Base-by-base conservation (phyloP, 1,139 yeast species). In the Geotrichum candidum region DNA sequence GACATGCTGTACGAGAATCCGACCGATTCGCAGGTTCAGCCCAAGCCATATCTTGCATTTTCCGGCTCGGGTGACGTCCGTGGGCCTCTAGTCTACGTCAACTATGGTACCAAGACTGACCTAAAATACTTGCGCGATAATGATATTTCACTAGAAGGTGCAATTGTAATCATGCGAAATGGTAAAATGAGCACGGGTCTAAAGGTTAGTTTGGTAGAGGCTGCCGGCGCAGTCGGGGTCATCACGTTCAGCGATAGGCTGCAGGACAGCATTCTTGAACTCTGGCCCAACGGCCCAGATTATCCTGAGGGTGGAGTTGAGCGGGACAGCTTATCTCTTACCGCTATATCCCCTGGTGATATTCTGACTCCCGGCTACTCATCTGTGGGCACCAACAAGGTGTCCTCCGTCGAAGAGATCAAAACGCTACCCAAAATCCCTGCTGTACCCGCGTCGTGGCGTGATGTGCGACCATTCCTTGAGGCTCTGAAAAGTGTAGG, bases 361-460 rank as follows among this genome's bases (percentile, higher is more conserved):
- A 82, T 90, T 2, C 73, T 89, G 35, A 82, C 88, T 1, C 96
- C 96, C 0, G 96, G 95, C 0, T 86, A 89, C 87, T 78, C 87
- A 0, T 77, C 86, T 1, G 75, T 77, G 13, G 65, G 70, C 27
- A 65, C 69, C 13, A 65, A 73, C 27, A 71, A 68, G 45, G 67
- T 71, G 23, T 63, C 73, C 2, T 78, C 76, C 22, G 78, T 84
- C 76, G 75, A 78, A 13, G 77, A 82, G 41, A 83, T 90, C 0
- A 75, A 76, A 18, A 77, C 82, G 54, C 78, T 89, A 2, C 88
- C 96, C 0, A 80, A 83, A 45, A 83, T 92, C 4, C 96, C 97
- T 0, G 80, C 88, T 3, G 78, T 89, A 0, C 92, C 97, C 0
- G 77, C 90, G 9, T 86, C 96, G 0, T 84, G 86, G 82, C 78